These are phyloP conservation scores for Grosmannia clavigera DNA, from an alignment of 2,329 filamentous ascomycete species.

Conservation along the genomic window DNA sequence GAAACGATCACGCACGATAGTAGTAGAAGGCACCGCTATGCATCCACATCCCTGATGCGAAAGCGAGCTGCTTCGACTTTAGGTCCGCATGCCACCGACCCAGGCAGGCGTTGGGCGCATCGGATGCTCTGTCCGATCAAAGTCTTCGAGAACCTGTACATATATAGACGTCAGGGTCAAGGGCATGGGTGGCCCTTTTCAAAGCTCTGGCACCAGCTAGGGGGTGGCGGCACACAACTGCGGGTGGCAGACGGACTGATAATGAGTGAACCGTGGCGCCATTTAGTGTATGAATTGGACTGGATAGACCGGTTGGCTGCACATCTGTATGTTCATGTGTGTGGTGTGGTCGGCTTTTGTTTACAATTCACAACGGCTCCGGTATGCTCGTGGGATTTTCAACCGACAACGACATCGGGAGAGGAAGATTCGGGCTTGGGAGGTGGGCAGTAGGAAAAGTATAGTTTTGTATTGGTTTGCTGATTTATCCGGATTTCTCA, in stretches of 20 bases:
- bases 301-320: background rate
- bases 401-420: background rate
- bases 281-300: conserved; percentile 3
- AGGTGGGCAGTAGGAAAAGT: background rate
- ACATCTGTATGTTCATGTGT: background rate
- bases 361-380: background rate
- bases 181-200: background rate
- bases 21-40: background rate
- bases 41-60: background rate
- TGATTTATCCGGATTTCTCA: background rate
- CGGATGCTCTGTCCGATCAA: background rate
- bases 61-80: background rate
- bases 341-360: background rate
- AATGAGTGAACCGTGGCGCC: background rate
- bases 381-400: background rate
- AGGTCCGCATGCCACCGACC: background rate
- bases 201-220: background rate
- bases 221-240: background rate
- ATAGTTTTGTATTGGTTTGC: background rate
- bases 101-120: background rate
- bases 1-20: conserved; percentile 6
- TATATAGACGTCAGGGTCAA: conserved; percentile 1
- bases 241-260: background rate
- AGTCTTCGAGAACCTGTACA: background rate
- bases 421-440: background rate